Conservation (phyloP, 2,329 filamentous ascomycete species). For the Aspergillus pseudoglaucus region DNA sequence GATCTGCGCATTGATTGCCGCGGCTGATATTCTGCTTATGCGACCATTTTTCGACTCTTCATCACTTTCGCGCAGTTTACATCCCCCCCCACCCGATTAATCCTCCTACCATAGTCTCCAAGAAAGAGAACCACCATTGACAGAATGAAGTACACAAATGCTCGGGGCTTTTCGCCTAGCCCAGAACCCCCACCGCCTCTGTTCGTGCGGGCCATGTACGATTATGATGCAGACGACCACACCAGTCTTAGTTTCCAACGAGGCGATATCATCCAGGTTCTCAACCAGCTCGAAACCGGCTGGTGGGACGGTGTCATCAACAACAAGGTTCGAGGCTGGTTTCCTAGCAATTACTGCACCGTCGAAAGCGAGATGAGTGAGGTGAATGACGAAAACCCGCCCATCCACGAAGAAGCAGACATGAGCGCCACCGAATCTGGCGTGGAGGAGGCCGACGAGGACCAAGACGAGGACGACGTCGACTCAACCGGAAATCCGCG, state of each 20-base stretch:
- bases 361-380: constrained; percentile 73
- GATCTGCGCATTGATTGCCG: not conserved
- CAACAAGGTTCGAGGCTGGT: constrained; percentile 85
- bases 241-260: constrained; percentile 95
- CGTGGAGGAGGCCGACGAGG: constrained; percentile 55
- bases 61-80: not conserved
- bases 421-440: constrained; percentile 41
- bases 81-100: not conserved
- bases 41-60: not conserved
- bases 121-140: not conserved
- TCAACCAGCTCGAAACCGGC: constrained; percentile 94
- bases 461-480: constrained; percentile 60
- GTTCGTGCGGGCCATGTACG: constrained; percentile 93
- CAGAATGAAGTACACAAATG: constrained; percentile 22
- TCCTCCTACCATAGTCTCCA: not conserved
- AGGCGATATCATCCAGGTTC: constrained; percentile 96
- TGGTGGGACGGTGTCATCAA: constrained; percentile 99
- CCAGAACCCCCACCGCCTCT: constrained; percentile 48
- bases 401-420: constrained; percentile 49
- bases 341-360: constrained; percentile 97
- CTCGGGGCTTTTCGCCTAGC: constrained; percentile 25
- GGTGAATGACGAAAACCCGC: constrained; percentile 55
- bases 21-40: not conserved
- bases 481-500: constrained; percentile 63
- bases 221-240: constrained; percentile 95